Percentiles rank a stretch among this genome's conserved stretches.
phyloP scores from a whole-genome alignment of 306 rosid genomes.

The Macrotyloma uniflorum region DNA sequence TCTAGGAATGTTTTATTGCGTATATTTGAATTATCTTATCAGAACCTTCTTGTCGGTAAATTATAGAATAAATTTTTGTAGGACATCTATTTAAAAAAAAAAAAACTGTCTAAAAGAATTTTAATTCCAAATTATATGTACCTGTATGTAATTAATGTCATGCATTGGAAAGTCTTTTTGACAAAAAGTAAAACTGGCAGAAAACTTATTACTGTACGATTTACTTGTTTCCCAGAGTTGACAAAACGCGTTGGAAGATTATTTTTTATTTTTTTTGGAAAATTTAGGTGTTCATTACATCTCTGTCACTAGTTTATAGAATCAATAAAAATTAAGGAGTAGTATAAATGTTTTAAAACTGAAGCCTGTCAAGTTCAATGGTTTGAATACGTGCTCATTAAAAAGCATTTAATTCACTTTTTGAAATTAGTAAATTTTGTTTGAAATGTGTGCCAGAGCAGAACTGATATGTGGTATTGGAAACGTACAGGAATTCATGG shows the following conservation, averaged over 20 bases:
- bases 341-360: too few relatives aligned
- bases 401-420: neutral
- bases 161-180: neutral
- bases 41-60: neutral
- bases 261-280: too few relatives aligned
- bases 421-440: neutral
- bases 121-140: neutral
- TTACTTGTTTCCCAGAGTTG: neutral
- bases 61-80: neutral
- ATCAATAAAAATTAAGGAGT: too few relatives aligned
- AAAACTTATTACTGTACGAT: neutral
- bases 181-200: neutral
- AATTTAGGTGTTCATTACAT: too few relatives aligned
- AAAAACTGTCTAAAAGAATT: neutral
- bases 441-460: neutral
- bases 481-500: constrained; percentile 66
- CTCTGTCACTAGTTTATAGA: too few relatives aligned
- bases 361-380: too few relatives aligned
- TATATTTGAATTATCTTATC: neutral
- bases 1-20: neutral
- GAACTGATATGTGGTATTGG: neutral
- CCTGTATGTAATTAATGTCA: neutral
- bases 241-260: neutral
- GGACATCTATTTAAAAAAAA: neutral
- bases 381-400: neutral